Evolutionary conservation across 331 rosid species (phyloP), one percentile per base, ranked within the genome.

Genomic region (Rosa hybrid): DNA sequence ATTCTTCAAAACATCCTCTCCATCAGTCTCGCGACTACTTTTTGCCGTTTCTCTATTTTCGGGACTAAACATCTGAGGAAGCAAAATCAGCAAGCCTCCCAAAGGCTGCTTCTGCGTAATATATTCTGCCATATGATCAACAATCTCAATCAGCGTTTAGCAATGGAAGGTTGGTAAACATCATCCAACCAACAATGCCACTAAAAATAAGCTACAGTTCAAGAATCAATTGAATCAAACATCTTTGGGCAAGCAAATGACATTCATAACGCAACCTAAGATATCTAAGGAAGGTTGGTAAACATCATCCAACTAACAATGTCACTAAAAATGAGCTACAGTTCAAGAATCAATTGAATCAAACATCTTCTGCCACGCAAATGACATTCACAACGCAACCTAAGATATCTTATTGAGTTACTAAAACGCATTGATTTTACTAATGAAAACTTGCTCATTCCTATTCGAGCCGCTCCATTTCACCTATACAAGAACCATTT

Each of bases 31-130:
- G 77, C 73, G 71, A 80, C 60, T 83, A 84, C 83, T 81, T 72
- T 57, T 84, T 54, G 8, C 60, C 54, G 77, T 85, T 71, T 83
- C 89, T 81, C 77, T 81, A 82, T 82, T 83, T 72, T 85, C 92
- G 56, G 74, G 80, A 77, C 81, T 82, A 85, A 93, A 83, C 83
- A 88, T 83, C 87, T 74, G 92, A 77, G 99, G 99, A 78, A 96
- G 94, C 86, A 93, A 83, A 84, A 96, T 84, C 86, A 96, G 82
- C 45, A 96, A 85, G 74, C 99, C 99, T 74, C 97, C 99, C 59
- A 96, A 80, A 82, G 97, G 97, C 86, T 90, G 90, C 83, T 89
- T 84, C 75, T 89, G 90, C 49, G 85, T 83, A 73, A 96, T 93
- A 77, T 92, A 96, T 62, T 92, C 99, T 96, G 98, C 78, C 86